phyloP scores from a whole-genome alignment of 108 stramenopile species.

The Schizochytrium sp. region DNA sequence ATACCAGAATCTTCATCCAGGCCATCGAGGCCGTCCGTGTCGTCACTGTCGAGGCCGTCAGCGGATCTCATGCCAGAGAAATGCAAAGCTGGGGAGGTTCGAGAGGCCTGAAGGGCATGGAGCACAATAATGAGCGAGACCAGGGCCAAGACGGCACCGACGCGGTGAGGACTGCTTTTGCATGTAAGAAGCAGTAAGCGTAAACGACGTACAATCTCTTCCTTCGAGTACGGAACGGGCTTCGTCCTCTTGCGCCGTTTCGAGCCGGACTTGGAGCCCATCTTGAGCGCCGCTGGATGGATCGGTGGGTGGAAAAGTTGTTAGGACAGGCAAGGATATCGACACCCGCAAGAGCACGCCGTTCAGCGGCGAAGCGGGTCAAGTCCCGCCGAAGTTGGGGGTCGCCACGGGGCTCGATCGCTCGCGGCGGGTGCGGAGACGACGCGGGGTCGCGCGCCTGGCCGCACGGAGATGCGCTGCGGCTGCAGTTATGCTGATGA shows the following conservation, averaged over 20 bases:
- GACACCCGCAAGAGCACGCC: too few relatives aligned
- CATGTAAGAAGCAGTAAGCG: not conserved
- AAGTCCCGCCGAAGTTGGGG: too few relatives aligned
- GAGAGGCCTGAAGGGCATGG: not conserved
- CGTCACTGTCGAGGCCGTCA: not conserved
- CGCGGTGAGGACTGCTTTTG: constrained; percentile 42
- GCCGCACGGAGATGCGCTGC: too few relatives aligned
- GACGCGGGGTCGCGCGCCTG: too few relatives aligned
- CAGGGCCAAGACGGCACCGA: constrained; percentile 3
- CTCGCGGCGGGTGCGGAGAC: too few relatives aligned
- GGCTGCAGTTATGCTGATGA: too few relatives aligned
- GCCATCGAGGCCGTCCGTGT: not conserved
- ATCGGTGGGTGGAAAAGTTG: too few relatives aligned
- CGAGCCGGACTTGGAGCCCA: constrained; percentile 34
- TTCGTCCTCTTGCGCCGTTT: constrained; percentile 41
- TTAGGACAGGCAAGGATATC: too few relatives aligned
- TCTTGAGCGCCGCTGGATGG: not conserved
- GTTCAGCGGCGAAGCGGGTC: too few relatives aligned
- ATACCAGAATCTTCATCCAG: too few relatives aligned
- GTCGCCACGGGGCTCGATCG: too few relatives aligned
- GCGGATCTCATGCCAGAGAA: not conserved
- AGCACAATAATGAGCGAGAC: constrained; percentile 5
- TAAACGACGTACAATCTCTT: not conserved
- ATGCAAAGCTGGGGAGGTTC: not conserved
- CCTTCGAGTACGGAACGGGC: not conserved